phyloP scores from a whole-genome alignment of 1,284 basidiomycete genomes.

The Pascua sp. region DNA sequence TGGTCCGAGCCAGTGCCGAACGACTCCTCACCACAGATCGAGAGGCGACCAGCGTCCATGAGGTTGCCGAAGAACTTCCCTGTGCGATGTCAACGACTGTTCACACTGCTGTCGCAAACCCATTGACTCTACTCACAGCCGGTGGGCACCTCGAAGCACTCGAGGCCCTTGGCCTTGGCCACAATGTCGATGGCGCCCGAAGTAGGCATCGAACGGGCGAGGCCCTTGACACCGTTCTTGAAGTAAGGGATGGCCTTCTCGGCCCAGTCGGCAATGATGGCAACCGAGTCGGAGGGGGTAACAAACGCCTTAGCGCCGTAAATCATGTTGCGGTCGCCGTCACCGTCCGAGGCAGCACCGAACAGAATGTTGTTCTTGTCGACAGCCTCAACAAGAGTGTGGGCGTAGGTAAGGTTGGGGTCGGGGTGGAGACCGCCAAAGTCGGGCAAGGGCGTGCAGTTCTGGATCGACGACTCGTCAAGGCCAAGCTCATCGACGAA shows the following conservation, averaged over 20 bases:
- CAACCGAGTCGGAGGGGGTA: conserved; percentile 94
- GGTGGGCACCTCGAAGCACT: conserved; percentile 94
- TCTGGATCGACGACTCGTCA: conserved; percentile 76
- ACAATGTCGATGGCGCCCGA: conserved; percentile 95
- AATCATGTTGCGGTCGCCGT: conserved; percentile 99
- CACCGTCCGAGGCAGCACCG: conserved; percentile 94
- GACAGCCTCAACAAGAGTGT: conserved; percentile 87
- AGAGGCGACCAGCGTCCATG: conserved; percentile 96
- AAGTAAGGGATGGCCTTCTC: conserved; percentile 95
- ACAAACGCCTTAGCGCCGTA: conserved; percentile 98
- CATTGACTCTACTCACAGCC: conserved; percentile 55
- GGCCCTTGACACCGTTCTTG: conserved; percentile 84
- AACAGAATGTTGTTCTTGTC: conserved; percentile 84
- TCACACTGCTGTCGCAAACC: background rate
- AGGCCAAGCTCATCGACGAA: conserved; percentile 82
- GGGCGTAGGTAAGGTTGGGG: conserved; percentile 97
- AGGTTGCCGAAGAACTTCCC: conserved; percentile 99
- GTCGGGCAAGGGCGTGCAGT: conserved; percentile 84
- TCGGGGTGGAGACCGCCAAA: conserved; percentile 98
- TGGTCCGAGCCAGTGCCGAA: conserved; percentile 99
- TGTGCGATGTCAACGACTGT: conserved; percentile 41
- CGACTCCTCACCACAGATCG: conserved; percentile 97
- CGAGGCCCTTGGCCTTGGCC: conserved; percentile 87
- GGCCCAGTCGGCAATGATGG: conserved; percentile 96
- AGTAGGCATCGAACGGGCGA: conserved; percentile 96